Evolutionary conservation across 2,329 filamentous ascomycete genomes (phyloP).

Genomic region (Fusarium sambucinum): DNA sequence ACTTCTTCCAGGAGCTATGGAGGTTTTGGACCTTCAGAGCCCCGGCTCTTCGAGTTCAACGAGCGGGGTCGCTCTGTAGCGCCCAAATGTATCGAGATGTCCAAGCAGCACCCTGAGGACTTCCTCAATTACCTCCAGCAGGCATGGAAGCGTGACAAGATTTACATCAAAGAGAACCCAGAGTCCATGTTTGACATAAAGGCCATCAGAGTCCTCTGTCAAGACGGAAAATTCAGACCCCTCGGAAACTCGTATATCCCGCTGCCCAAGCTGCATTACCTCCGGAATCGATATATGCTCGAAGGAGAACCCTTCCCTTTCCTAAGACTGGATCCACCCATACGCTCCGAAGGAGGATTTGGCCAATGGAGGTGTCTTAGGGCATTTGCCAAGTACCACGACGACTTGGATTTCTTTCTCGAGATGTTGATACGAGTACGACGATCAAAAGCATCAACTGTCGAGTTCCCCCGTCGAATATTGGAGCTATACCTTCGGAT

Average conservation of each 20-base stretch:
- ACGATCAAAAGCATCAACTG: constrained; percentile 27
- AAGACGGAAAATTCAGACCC: constrained; percentile 35
- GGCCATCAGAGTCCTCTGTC: constrained; percentile 35
- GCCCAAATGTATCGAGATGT: constrained; percentile 40
- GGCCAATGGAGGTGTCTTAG: constrained; percentile 39
- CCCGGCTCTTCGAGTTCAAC: constrained; percentile 42
- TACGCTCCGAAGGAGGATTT: constrained; percentile 36
- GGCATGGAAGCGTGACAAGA: constrained; percentile 42
- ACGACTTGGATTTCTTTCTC: constrained; percentile 43
- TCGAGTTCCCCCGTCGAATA: constrained; percentile 42
- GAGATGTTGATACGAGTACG: constrained; percentile 39
- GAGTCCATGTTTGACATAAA: constrained; percentile 41
- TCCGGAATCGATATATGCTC: constrained; percentile 44
- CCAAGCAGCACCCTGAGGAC: constrained; percentile 38
- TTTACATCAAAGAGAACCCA: constrained; percentile 39
- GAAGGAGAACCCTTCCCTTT: constrained; percentile 43
- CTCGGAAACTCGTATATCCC: constrained; percentile 42
- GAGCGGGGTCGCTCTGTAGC: constrained; percentile 40
- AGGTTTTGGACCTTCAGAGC: constrained; percentile 40
- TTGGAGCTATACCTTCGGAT: constrained; percentile 45
- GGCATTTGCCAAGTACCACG: constrained; percentile 34
- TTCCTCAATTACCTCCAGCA: constrained; percentile 42
- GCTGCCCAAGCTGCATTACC: constrained; percentile 43
- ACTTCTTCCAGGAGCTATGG: constrained; percentile 41
- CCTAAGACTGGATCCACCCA: constrained; percentile 35